Conservation (phyloP, 2,329 filamentous ascomycete genomes). For the Gremmenia infestans region DNA sequence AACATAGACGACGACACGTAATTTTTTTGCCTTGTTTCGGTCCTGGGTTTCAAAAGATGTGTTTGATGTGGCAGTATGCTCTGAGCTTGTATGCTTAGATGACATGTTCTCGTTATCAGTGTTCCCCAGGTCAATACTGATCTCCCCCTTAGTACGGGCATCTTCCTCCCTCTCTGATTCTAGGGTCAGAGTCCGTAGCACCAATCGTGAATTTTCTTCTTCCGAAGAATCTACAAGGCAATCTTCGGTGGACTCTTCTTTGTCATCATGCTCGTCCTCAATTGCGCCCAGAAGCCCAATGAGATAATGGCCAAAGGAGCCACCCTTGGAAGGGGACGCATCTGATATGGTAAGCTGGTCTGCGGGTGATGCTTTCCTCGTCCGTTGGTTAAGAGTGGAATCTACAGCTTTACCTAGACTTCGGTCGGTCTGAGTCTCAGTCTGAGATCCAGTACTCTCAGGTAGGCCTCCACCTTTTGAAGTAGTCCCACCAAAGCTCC, state of each 20-base stretch:
- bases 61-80: slow-evolving; percentile 22
- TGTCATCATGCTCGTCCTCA: slow-evolving; percentile 37
- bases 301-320: slow-evolving; percentile 50
- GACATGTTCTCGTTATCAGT: slow-evolving; percentile 11
- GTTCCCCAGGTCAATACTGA: slow-evolving; percentile 40
- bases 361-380: not conserved
- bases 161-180: slow-evolving; percentile 48
- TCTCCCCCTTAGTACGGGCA: slow-evolving; percentile 40
- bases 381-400: not conserved
- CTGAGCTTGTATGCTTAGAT: slow-evolving; percentile 15
- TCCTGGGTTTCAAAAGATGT: slow-evolving; percentile 43
- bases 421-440: too few species aligned
- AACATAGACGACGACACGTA: slow-evolving; percentile 69
- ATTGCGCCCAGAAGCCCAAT: slow-evolving; percentile 65
- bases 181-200: slow-evolving; percentile 62
- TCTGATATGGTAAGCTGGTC: not conserved
- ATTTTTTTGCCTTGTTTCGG: slow-evolving; percentile 48
- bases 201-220: slow-evolving; percentile 48
- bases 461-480: slow-evolving; percentile 6
- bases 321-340: slow-evolving; percentile 4
- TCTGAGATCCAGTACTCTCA: not conserved
- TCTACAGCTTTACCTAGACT: not conserved
- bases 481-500: slow-evolving; percentile 42
- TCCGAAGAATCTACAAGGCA: not conserved
- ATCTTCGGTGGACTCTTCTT: slow-evolving; percentile 2